Evolutionary conservation across 495 filamentous ascomycete species (phyloP), one percentile per base, ranked within the genome.

Genomic region (Collariella sp.): DNA sequence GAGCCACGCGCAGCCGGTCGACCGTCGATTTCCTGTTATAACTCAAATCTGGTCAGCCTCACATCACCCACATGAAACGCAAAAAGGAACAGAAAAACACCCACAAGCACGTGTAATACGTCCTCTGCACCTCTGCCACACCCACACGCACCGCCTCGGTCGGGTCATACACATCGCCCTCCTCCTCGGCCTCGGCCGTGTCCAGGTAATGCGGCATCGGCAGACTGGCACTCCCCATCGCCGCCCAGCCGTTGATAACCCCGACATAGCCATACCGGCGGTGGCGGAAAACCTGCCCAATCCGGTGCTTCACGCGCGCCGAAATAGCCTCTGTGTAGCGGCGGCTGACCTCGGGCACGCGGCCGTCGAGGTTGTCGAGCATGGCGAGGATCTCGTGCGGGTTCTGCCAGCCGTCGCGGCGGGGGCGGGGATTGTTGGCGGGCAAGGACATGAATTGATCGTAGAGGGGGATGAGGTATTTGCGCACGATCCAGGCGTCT

Each of bases 281-380:
- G 65, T 97, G 93, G 48, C 74, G 76, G 64, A 97, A 93, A 2
- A 94, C 79, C 58, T 93, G 85, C 4, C 93, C 93, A 42, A 98
- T 80, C 51, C 75, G 79, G 70, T 85, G 91, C 50, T 65, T 73
- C n/a, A 89, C 81, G 11, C 62, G 61, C 13, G 63, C 18, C 50
- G 59, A 47, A 61, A 59, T 74, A 57, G 62, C 69, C 38, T 52
- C 61, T 47, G 57, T 79, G 67, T 70, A 65, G 6, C 79, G 73
- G 12, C 64, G 62, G 50, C 72, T 79, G 41, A 82, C 65, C 35
- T 74, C 73, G 46, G 82, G 87, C 2, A 74, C 73, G 31, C 79
- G 77, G 16, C 71, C 68, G 68, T 91, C 88, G 46, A 76, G 74
- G 23, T 80, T 74, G 31, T 74, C 74, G 57, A 86, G 77, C 29